phyloP scores from a whole-genome alignment of 163 green algal species.

The Scenedesmus sp. region DNA sequence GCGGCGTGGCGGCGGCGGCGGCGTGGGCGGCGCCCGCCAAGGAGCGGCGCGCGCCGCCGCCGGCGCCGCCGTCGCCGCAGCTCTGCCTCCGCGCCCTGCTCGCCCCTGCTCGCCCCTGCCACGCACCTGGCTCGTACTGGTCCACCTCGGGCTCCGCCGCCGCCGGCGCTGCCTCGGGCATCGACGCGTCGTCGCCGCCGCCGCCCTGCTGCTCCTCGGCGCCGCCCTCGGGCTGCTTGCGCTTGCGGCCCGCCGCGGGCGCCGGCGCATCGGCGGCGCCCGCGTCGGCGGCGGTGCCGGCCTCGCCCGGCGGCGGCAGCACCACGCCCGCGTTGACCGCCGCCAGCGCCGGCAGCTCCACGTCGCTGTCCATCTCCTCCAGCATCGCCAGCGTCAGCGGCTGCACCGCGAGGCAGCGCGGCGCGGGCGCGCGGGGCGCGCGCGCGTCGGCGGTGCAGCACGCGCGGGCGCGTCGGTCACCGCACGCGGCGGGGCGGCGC shows the following conservation, averaged over 20 bases:
- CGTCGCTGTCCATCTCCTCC: conserved; percentile 45
- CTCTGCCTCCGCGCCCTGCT: no score
- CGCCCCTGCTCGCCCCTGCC: not conserved
- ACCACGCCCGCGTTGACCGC: conserved; percentile 32
- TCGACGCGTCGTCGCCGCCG: not conserved
- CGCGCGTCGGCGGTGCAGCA: not conserved
- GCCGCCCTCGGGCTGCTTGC: not conserved
- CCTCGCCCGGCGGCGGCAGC: not conserved
- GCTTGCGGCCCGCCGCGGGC: conserved; percentile 21
- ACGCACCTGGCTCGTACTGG: conserved; percentile 35
- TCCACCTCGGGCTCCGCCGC: conserved; percentile 17
- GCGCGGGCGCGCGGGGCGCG: not conserved
- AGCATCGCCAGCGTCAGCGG: conserved; percentile 29
- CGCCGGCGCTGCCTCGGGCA: not conserved
- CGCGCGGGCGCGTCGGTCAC: not conserved
- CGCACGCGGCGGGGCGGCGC: not conserved
- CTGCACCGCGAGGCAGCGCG: not conserved
- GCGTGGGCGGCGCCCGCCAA: no score
- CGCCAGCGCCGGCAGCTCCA: conserved; percentile 4
- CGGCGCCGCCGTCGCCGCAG: no score
- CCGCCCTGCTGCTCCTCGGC: not conserved
- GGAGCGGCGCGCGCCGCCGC: no score
- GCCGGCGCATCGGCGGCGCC: conserved; percentile 4
- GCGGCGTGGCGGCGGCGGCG: no score
- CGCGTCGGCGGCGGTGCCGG: not conserved